Conservation (phyloP, 495 filamentous ascomycete species). For the Staphylotrichum tortipilum region DNA sequence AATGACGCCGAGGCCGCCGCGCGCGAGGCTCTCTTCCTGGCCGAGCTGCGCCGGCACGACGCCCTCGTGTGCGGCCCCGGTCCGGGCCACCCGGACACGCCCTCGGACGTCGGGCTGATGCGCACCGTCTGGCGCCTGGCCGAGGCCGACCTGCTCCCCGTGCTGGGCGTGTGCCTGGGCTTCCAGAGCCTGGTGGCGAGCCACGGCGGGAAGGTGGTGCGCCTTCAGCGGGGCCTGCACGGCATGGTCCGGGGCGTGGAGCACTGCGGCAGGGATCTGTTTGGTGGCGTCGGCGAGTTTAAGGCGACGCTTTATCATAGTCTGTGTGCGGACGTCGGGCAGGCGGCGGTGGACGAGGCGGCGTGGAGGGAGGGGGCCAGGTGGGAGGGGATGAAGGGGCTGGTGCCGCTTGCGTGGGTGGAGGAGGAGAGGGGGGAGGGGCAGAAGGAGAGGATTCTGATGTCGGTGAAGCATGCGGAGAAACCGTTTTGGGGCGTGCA, state of each 20-base stretch:
- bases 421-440: conserved; percentile 35
- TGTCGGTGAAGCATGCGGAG: conserved; percentile 59
- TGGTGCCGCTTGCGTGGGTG: conserved; percentile 62
- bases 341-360: conserved; percentile 22
- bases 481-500: conserved; percentile 89
- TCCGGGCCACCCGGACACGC: conserved; percentile 54
- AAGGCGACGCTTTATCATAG: conserved; percentile 85
- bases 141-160: conserved; percentile 52
- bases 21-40: conserved; percentile 24
- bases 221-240: conserved; percentile 62
- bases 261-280: conserved; percentile 29
- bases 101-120: conserved; percentile 70
- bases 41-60: conserved; percentile 52
- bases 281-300: conserved; percentile 45
- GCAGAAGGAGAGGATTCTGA: conserved; percentile 54
- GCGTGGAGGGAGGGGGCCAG: conserved; percentile 26
- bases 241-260: conserved; percentile 55
- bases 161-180: conserved; percentile 85
- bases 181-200: conserved; percentile 74
- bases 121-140: conserved; percentile 62
- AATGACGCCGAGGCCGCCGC: background rate
- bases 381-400: conserved; percentile 20
- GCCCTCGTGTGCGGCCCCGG: conserved; percentile 76
- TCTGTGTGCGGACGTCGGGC: conserved; percentile 56
- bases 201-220: conserved; percentile 56